These are phyloP conservation scores for Lipomyces anomalus DNA, from an alignment of 805 yeast species.

Conservation along the genomic window DNA sequence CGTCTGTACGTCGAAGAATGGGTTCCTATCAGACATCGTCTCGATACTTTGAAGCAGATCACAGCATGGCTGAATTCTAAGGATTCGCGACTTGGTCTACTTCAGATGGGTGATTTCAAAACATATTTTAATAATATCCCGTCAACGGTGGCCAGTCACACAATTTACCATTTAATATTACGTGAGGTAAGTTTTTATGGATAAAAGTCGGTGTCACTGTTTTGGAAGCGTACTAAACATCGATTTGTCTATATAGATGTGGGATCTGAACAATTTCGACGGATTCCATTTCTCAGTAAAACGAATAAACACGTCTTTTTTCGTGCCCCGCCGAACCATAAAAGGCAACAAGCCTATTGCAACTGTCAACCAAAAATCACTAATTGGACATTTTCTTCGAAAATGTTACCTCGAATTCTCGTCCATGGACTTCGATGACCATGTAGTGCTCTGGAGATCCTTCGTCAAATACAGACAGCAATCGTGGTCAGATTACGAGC, in stretches of 20 bases:
- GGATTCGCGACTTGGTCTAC: constrained; percentile 1
- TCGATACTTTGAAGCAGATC: not conserved
- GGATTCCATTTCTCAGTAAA: constrained; percentile 7
- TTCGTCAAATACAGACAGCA: constrained; percentile 3
- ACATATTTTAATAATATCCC: not conserved
- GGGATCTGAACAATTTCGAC: constrained; percentile 3
- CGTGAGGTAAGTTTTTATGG: not conserved
- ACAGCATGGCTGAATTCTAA: constrained; percentile 12
- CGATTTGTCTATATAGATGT: constrained; percentile 1
- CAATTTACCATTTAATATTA: constrained; percentile 1
- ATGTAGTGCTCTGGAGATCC: constrained; percentile 12
- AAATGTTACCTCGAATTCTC: constrained; percentile 16
- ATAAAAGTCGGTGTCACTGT: not conserved
- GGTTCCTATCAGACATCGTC: not conserved
- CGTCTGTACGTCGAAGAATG: constrained; percentile 5
- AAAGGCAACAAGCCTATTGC: constrained; percentile 1
- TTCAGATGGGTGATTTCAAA: constrained; percentile 5
- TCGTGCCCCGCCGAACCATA: not conserved
- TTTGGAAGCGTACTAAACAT: not conserved
- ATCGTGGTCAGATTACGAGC: not conserved
- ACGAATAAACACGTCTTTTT: constrained; percentile 9
- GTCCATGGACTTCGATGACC: constrained; percentile 8
- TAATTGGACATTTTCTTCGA: constrained; percentile 18
- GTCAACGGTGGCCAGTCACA: not conserved
- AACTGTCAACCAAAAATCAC: constrained; percentile 5